These are phyloP conservation scores for Sphagnurus paluster DNA, from an alignment of 1,284 basidiomycete species.

Conservation along the genomic window DNA sequence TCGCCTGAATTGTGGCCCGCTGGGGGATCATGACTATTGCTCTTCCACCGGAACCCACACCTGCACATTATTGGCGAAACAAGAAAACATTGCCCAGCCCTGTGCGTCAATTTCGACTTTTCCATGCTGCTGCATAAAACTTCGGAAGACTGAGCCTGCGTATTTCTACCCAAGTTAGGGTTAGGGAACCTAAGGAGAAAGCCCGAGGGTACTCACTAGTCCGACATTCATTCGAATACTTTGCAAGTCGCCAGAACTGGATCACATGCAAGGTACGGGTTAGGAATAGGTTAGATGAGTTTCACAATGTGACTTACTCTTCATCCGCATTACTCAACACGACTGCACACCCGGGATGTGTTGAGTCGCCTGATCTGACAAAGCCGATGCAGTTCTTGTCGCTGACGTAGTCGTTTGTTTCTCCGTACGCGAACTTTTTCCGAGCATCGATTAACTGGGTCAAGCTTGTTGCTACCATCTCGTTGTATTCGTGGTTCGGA, in stretches of 20 bases:
- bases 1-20: neutral
- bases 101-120: constrained; percentile 41
- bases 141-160: constrained; percentile 42
- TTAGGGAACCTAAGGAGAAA: neutral
- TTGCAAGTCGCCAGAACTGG: constrained; percentile 30
- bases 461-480: constrained; percentile 50
- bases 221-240: constrained; percentile 66
- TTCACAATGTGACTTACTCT: constrained; percentile 27
- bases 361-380: constrained; percentile 56
- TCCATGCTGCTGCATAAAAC: constrained; percentile 47
- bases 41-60: constrained; percentile 48
- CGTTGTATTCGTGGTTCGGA: constrained; percentile 64
- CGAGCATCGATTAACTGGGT: constrained; percentile 56
- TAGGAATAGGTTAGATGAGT: constrained; percentile 1
- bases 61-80: constrained; percentile 49
- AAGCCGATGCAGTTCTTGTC: constrained; percentile 72
- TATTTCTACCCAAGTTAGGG: constrained; percentile 33
- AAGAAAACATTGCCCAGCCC: constrained; percentile 64
- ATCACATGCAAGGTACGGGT: constrained; percentile 16
- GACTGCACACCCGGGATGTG: constrained; percentile 60
- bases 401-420: constrained; percentile 56
- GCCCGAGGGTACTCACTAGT: constrained; percentile 38
- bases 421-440: constrained; percentile 65
- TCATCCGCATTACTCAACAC: constrained; percentile 67
- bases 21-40: neutral